These are phyloP conservation scores for Ogataea wickerhamii DNA, from an alignment of 805 yeast species.

Conservation along the genomic window DNA sequence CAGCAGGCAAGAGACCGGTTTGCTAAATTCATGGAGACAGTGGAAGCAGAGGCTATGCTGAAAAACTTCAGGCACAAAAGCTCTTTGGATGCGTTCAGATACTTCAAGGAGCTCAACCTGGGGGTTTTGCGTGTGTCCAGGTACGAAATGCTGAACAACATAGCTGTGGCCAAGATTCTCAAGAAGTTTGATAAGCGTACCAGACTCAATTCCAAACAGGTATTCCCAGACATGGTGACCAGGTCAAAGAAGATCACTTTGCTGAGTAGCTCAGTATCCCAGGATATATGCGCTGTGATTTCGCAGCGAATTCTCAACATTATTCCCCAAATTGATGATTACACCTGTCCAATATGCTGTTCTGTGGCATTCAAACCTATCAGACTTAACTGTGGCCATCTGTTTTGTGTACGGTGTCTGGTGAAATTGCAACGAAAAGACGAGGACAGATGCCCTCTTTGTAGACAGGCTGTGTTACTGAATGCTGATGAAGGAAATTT, in stretches of 20 bases:
- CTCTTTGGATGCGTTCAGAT: constrained; percentile 42
- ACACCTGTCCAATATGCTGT: constrained; percentile 70
- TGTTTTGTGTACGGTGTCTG: constrained; percentile 70
- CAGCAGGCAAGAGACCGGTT: constrained; percentile 45
- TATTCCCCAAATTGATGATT: constrained; percentile 73
- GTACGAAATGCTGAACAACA: constrained; percentile 58
- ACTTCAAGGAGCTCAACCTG: constrained; percentile 51
- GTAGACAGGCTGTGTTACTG: constrained; percentile 52
- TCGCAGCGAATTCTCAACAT: constrained; percentile 51
- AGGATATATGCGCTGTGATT: constrained; percentile 52
- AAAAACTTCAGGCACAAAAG: constrained; percentile 44
- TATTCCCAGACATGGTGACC: constrained; percentile 38
- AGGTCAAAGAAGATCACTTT: constrained; percentile 19
- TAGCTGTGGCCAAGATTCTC: constrained; percentile 64
- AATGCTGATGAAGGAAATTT: constrained; percentile 58
- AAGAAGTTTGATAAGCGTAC: constrained; percentile 78
- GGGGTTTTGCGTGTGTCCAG: constrained; percentile 53
- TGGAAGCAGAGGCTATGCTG: constrained; percentile 36
- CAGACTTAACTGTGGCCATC: constrained; percentile 57
- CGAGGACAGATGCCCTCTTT: constrained; percentile 65
- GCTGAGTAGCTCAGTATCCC: constrained; percentile 41
- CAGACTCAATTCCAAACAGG: constrained; percentile 42
- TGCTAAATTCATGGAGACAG: constrained; percentile 37
- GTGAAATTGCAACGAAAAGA: constrained; percentile 60
- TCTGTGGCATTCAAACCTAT: constrained; percentile 72